Base-by-base conservation (phyloP, 495 filamentous ascomycete genomes). In the Cercophora samala region DNA sequence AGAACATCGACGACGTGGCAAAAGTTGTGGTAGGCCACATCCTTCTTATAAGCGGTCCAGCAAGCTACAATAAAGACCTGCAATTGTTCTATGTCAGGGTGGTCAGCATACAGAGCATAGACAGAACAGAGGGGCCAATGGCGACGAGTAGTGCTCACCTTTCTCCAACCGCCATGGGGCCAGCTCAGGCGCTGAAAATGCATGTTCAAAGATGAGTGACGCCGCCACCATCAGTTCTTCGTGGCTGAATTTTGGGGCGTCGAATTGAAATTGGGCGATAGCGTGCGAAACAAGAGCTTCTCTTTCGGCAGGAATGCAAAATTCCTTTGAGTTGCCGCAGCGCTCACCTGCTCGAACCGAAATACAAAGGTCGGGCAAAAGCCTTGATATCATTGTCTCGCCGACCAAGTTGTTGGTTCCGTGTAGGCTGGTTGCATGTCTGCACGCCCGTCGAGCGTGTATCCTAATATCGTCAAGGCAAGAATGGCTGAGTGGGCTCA, bases 1-100 rank as follows among this genome's bases (percentile, higher is more conserved):
- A 97, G 83, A 52, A 99, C 95, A 80, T 99, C 95, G 62, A 95
- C 88, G 6, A 96, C 95, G 76, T 99, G 95, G 60, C 95, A 92
- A 77, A 97, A 99, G 75, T 99, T 99, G 79, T 99, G 95, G 73
- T 98, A 99, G n/a, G 94, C 91, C 51, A 99, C 92, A 75, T 97
- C 96, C 60, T 85, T 87, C 73, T 97, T 97, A 79, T 99, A 98
- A 18, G 96, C 90, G 58, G 87, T 86, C 61, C 92, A 88, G 73
- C 92, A 90, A 69, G 93, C 92, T 56, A 93, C 81, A 56, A 96
- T 81, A 76, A 97, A 97, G 54, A 84, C 85, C 68, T 86, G 89
- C 21, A 97, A 79, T 76, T 92, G 87, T 66, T 83, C 84, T 86
- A 29, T 64, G 8, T 67, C 53, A 62, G 68, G 55, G 46, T 61